Percentiles rank a stretch among this genome's conserved stretches.
These are phyloP conservation scores for Metschnikowia gruessii DNA, from an alignment of 805 yeast genomes.

Conservation along the genomic window DNA sequence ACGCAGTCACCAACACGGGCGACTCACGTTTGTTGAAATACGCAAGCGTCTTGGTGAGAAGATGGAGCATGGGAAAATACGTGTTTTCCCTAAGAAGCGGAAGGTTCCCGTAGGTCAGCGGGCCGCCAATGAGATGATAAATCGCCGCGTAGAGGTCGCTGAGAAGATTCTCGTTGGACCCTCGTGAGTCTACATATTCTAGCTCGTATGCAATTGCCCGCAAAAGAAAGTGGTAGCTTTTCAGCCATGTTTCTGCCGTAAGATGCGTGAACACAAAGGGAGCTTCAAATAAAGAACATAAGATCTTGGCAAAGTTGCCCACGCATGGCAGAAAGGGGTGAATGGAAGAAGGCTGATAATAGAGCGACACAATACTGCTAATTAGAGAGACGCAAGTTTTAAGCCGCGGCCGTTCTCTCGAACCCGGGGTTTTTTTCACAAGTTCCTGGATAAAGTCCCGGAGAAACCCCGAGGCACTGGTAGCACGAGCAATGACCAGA, in stretches of 20 bases:
- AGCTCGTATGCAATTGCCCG: slow-evolving; percentile 19
- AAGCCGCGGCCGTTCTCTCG: slow-evolving; percentile 19
- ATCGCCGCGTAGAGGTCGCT: slow-evolving; percentile 22
- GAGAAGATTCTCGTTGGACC: slow-evolving; percentile 22
- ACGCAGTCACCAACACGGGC: slow-evolving; percentile 21
- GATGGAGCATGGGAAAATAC: slow-evolving; percentile 21
- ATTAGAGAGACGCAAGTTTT: slow-evolving; percentile 24
- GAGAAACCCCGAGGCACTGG: slow-evolving; percentile 32
- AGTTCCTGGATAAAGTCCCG: slow-evolving; percentile 22
- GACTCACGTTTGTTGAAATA: slow-evolving; percentile 25
- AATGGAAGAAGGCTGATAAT: slow-evolving; percentile 14
- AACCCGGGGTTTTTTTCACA: slow-evolving; percentile 14
- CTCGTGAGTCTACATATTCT: background rate
- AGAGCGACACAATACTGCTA: slow-evolving; percentile 19
- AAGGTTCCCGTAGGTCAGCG: slow-evolving; percentile 16
- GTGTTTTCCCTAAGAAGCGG: slow-evolving; percentile 18
- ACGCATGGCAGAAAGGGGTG: slow-evolving; percentile 23
- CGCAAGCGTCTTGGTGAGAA: slow-evolving; percentile 19
- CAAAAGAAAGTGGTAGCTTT: slow-evolving; percentile 24
- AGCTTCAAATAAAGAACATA: slow-evolving; percentile 22
- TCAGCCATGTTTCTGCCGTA: slow-evolving; percentile 27
- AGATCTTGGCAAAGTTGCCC: slow-evolving; percentile 25
- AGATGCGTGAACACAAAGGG: slow-evolving; percentile 34
- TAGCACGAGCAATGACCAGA: slow-evolving; percentile 28
- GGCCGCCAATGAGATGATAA: slow-evolving; percentile 24